These are phyloP conservation scores for Colletotrichum paranaense DNA, from an alignment of 2,329 filamentous ascomycete species.

Conservation along the genomic window DNA sequence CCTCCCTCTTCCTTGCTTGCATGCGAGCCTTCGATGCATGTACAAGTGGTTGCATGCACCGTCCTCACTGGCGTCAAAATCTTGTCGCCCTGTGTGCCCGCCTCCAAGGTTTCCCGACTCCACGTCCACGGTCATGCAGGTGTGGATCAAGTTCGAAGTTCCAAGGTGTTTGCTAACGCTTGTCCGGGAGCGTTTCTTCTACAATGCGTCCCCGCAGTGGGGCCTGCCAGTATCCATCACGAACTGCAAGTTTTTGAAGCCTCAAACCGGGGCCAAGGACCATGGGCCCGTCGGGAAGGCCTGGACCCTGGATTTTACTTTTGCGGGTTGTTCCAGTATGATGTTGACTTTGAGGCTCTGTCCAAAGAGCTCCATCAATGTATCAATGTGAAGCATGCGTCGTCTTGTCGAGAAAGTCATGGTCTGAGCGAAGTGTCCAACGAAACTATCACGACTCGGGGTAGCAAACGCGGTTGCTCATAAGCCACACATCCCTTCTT, in stretches of 20 bases:
- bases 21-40: slow-evolving; percentile 26
- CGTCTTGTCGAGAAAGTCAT: background rate
- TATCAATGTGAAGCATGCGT: background rate
- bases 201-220: slow-evolving; percentile 26
- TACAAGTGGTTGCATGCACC: slow-evolving; percentile 32
- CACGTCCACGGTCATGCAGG: slow-evolving; percentile 12
- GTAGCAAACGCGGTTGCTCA: background rate
- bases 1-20: slow-evolving; percentile 1
- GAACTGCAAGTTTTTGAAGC: slow-evolving; percentile 27
- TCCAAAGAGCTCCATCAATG: background rate
- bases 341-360: background rate
- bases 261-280: slow-evolving; percentile 23
- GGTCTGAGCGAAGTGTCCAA: background rate
- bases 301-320: slow-evolving; percentile 25
- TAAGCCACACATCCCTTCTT: background rate
- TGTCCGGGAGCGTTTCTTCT: slow-evolving; percentile 22
- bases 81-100: background rate
- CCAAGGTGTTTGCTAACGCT: slow-evolving; percentile 21
- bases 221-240: slow-evolving; percentile 23
- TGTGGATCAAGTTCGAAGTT: slow-evolving; percentile 19
- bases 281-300: slow-evolving; percentile 14
- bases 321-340: background rate
- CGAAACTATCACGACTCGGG: background rate
- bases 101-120: background rate
- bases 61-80: slow-evolving; percentile 5